Evolutionary conservation across 1,284 basidiomycete genomes (phyloP), one percentile per base, ranked within the genome.

Genomic region (Inonotus obliquus): DNA sequence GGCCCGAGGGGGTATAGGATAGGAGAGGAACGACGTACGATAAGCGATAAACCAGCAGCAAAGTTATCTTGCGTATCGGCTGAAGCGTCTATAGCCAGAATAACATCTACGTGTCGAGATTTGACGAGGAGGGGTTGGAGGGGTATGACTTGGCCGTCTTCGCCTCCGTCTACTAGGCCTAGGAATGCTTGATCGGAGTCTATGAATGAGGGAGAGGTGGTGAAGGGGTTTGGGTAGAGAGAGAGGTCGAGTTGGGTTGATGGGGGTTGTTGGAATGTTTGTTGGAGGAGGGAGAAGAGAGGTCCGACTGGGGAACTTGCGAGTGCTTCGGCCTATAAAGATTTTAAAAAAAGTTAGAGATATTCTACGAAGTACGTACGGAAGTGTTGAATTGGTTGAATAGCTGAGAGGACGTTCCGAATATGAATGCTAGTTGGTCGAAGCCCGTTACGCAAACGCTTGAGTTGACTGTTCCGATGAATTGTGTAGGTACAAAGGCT

Each of bases 361-460:
- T 29, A 21, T 21, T 45, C 1, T 51, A 1, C 7, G 44, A 14
- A 39, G 13, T 14, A 63, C 75, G 11, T 58, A 79, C 78, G 1
- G 74, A 71, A 13, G 65, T 17, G 58, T 77, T 77, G 44, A 62
- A 62, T 37, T 59, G 68, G 38, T 74, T 76, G 65, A 78, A 81
- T 4, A 81, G 55, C 25, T 73, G 74, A 2, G 80, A 80, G 4
- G 79, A 80, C 0, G 74, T 64, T 11, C 72, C 80, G 14, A 72
- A 65, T 9, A 82, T 67, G 51, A 77, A 72, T n/a, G 74, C 69
- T 0, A 75, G 70, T 63, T 81, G 79, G 57, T 84, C 81, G 66
- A 79, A 84, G n/a, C 75, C 76, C 0, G 76, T 76, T 1, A 77
- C 72, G 59, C 83, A 85, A 3, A 74, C 37, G 23, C 72, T 74